Conservation (phyloP, 2,329 filamentous ascomycete genomes). For the Rasamsonia emersonii region DNA sequence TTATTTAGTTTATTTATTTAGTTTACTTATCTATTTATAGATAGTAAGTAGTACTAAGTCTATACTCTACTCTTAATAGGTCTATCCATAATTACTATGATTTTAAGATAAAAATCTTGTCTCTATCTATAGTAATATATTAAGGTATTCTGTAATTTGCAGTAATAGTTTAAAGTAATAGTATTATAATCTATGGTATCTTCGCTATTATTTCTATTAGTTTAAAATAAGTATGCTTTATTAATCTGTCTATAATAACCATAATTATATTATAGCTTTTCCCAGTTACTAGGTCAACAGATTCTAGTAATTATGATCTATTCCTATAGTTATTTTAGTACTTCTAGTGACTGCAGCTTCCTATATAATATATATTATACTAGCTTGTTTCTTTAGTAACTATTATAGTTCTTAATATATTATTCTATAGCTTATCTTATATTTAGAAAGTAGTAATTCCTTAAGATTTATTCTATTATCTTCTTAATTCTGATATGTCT, state of each 20-base stretch:
- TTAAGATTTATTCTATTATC: neutral
- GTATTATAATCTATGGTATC: neutral
- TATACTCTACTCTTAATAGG: neutral
- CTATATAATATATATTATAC: too few species aligned
- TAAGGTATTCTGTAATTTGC: neutral
- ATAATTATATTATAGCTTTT: conserved; percentile 1
- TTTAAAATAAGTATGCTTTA: neutral
- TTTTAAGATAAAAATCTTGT: neutral
- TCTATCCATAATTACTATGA: neutral
- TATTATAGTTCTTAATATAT: too few species aligned
- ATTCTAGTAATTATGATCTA: neutral
- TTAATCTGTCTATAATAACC: neutral
- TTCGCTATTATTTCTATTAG: neutral
- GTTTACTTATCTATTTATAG: neutral
- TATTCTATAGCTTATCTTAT: too few species aligned
- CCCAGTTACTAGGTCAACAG: neutral
- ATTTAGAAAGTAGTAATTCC: neutral
- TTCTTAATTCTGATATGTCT: neutral
- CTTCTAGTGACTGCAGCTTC: neutral
- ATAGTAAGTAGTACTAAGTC: neutral
- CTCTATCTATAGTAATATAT: neutral
- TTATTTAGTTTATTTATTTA: neutral
- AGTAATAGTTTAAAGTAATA: neutral
- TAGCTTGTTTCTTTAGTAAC: too few species aligned
- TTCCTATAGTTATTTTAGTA: neutral